Evolutionary conservation across 1,139 yeast genomes (phyloP), one percentile per base, ranked within the genome.

Genomic region (Trichomonascaceae sp.): DNA sequence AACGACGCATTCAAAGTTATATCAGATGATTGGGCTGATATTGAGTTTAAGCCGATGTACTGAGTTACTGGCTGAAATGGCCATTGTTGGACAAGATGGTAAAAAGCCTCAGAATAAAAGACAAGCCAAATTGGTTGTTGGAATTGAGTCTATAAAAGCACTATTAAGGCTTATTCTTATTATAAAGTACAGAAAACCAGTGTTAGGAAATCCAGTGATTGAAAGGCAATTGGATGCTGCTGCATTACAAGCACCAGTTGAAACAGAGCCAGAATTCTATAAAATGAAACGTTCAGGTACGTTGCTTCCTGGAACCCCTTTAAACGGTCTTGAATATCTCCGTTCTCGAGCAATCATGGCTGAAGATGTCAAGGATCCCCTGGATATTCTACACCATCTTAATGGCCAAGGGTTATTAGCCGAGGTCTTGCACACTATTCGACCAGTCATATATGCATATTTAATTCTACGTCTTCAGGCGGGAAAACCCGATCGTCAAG

Each of bases 61-160:
- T 1, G 75, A 74, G 62, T 60, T 74, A 45, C 62, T 74, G 27
- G 61, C 68, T 60, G 77, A 74, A 57, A 73, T 73, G 69, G 57
- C 70, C 6, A 70, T 71, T 22, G 53, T 63, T 45, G 61, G 63
- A 36, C 64, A 62, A 10, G 55, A 55, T 39, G 41, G 39, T 13
- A 24, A 17, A 43, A 20, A 24, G 19, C 32, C 30, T 9, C 43
- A 39, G 8, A 27, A 17, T 12, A 20, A 43, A 30, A 19, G 20
- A 8, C 61, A 73, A 17, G 68, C 72, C 71, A 53, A 59, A 19
- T 61, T 68, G 1, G 63, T 74, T 7, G 46, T 73, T 12, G 63
- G 64, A 2, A 55, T 74, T 1, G 77, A 73, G 54, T 53, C 65
- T 18, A 46, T 66, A 54, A 71, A 71, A 61, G 72, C 73, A 2